Evolutionary conservation across 108 stramenopile genomes (phyloP).

Genomic region (Schizochytrium sp.): DNA sequence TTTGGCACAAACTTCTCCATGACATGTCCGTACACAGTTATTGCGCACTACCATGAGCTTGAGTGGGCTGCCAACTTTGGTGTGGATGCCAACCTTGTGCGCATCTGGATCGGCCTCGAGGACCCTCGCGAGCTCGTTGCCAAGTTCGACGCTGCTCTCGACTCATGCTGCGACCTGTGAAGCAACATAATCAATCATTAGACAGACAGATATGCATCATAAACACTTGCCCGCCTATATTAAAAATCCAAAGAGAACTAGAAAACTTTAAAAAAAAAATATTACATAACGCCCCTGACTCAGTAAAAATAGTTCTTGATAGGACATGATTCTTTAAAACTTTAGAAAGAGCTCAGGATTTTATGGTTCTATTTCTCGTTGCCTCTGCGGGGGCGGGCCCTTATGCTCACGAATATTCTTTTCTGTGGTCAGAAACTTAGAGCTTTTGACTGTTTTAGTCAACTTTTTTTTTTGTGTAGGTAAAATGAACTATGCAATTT

Average conservation of each 20-base stretch:
- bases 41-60: slow-evolving; percentile 55
- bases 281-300: too few relatives aligned
- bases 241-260: not conserved
- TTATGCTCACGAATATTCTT: too few relatives aligned
- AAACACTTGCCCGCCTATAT: not conserved
- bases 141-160: slow-evolving; percentile 48
- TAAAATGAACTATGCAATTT: too few relatives aligned
- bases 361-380: too few relatives aligned
- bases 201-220: too few relatives aligned
- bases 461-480: too few relatives aligned
- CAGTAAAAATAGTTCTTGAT: too few relatives aligned
- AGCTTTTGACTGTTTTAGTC: too few relatives aligned
- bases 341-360: too few relatives aligned
- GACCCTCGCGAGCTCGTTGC: slow-evolving; percentile 40
- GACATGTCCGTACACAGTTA: slow-evolving; percentile 52
- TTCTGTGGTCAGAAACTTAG: too few relatives aligned
- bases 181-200: not conserved
- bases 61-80: slow-evolving; percentile 63
- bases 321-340: too few relatives aligned
- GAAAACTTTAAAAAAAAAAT: not conserved
- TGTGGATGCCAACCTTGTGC: slow-evolving; percentile 45
- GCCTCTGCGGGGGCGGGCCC: too few relatives aligned
- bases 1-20: slow-evolving; percentile 59
- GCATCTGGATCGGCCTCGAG: slow-evolving; percentile 63
- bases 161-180: slow-evolving; percentile 26